Evolutionary conservation across 2,329 filamentous ascomycete species (phyloP), one percentile per base, ranked within the genome.

Genomic region (Huntiella bhutanensis): DNA sequence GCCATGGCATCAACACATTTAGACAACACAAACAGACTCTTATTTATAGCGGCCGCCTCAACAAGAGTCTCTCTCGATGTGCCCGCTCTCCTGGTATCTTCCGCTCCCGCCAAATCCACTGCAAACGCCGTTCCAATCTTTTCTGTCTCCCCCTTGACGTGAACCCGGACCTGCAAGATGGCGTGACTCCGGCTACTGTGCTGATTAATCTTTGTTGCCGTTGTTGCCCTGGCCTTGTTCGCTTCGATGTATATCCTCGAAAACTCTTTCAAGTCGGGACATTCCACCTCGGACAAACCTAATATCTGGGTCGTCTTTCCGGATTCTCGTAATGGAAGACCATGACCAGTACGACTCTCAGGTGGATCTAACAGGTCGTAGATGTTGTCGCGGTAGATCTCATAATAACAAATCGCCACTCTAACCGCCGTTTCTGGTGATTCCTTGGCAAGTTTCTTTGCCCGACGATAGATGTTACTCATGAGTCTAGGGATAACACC

Each of bases 1-100:
- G 81, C 82, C 58, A 96, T 96, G 47, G 88, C 88, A 58, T 96
- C 88, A 45, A 96, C 88, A 55, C 88, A 96, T 59, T 94, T 86
- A 38, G 85, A 88, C 42, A 96, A 66, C 13, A 95, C 87, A 56
- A 96, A 96, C 5, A 96, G 69, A 52, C 84, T 92, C 65, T 95
- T 96, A 70, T 96, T 96, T 67, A 96, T 96, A 56, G 84, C 88
- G 0, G 88, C 86, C 35, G 86, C 94, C 62, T 96, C 88, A n/a
- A 94, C 75, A 58, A 96, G 68, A 19, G 88, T 73, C 60, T 94
- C 86, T 59, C 87, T 91, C 55, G 80, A 85, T 60, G 96, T 96
- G 45, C 94, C 88, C 0, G 88, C 96, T 43, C 88, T 71, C 42
- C 88, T 74, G 59, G 96, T 96, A 61, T 96, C 88, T 62, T 96